Percentiles rank a stretch among this genome's conserved stretches.
Conservation (phyloP, 768 basidiomycete species). For the Leccinum aurantiacum region DNA sequence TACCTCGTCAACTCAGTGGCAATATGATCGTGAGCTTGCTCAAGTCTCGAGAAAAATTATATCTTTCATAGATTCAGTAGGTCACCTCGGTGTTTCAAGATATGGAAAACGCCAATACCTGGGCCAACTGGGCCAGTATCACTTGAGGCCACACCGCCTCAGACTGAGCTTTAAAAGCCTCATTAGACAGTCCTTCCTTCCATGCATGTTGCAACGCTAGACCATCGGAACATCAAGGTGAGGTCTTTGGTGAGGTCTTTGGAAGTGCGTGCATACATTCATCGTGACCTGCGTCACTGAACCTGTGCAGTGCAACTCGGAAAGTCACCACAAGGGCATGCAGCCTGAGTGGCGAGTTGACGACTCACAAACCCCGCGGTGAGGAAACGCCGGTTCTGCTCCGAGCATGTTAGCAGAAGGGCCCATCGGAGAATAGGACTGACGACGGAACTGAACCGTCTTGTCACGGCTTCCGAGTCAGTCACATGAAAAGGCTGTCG, state of each 20-base stretch:
- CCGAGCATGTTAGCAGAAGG: not conserved
- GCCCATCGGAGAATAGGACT: not conserved
- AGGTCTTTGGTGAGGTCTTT: not conserved
- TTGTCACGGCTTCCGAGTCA: too few relatives aligned
- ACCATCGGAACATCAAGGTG: not conserved
- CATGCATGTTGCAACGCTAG: not conserved
- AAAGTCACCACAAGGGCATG: not conserved
- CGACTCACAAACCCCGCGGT: not conserved
- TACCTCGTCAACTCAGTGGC: not conserved
- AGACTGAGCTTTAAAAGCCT: not conserved
- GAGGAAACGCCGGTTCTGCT: not conserved
- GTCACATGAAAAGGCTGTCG: too few relatives aligned
- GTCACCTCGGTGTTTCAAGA: not conserved
- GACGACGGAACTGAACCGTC: too few relatives aligned
- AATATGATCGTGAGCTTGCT: not conserved
- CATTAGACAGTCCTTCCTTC: slow-evolving; percentile 4
- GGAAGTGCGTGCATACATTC: not conserved
- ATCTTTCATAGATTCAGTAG: not conserved
- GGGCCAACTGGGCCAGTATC: not conserved
- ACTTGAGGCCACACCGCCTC: slow-evolving; percentile 12
- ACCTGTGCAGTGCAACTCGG: not conserved
- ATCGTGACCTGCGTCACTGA: not conserved
- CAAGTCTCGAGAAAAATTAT: not conserved
- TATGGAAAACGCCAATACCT: not conserved
- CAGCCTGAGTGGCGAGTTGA: not conserved